Evolutionary conservation across 1,284 basidiomycete genomes (phyloP).

Genomic region (Naganishia sp.): DNA sequence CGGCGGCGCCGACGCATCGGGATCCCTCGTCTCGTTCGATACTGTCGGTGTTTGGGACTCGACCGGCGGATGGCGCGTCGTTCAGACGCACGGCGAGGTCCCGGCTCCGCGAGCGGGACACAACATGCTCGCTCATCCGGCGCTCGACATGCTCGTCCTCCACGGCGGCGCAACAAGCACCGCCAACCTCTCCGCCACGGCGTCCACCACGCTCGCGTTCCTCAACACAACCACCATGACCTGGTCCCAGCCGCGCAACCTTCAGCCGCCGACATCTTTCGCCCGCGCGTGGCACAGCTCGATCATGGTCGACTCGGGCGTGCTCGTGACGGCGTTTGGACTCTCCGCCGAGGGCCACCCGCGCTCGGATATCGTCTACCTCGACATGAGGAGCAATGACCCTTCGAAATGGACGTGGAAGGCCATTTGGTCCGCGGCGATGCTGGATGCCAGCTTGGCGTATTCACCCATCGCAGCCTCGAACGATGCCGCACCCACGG

Average conservation of each 20-base stretch:
- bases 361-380: conserved; percentile 44
- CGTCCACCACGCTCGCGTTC: conserved; percentile 40
- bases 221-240: conserved; percentile 51
- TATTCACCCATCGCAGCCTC: conserved; percentile 12
- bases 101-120: conserved; percentile 49
- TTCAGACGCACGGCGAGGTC: conserved; percentile 45
- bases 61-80: conserved; percentile 44
- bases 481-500: conserved; percentile 28
- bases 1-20: conserved; percentile 47
- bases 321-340: conserved; percentile 53
- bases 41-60: conserved; percentile 47
- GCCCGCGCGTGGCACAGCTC: conserved; percentile 50
- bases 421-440: conserved; percentile 44
- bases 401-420: conserved; percentile 47
- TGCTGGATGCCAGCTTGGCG: conserved; percentile 39
- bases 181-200: conserved; percentile 27
- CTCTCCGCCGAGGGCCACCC: conserved; percentile 41
- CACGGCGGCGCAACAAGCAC: conserved; percentile 45
- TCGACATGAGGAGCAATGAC: conserved; percentile 49
- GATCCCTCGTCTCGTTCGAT: conserved; percentile 42
- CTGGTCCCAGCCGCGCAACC: conserved; percentile 48
- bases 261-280: conserved; percentile 46
- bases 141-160: conserved; percentile 43
- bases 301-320: conserved; percentile 51
- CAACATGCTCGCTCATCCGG: conserved; percentile 50